phyloP scores from a whole-genome alignment of 345 rosid species.

The Gossypium sturtianum region DNA sequence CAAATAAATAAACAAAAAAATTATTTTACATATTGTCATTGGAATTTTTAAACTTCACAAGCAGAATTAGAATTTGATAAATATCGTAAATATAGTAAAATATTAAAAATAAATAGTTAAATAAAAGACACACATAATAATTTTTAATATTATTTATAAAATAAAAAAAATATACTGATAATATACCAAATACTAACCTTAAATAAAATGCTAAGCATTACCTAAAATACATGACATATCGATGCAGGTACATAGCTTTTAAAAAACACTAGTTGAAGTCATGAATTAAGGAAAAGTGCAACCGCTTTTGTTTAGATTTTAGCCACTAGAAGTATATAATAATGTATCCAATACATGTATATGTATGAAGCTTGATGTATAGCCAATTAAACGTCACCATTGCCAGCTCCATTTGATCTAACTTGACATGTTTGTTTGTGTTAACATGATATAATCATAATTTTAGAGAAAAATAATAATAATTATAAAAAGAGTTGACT shows the following conservation, averaged over 20 bases:
- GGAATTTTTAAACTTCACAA: too few relatives aligned
- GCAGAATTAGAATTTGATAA: too few relatives aligned
- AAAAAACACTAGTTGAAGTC: too few relatives aligned
- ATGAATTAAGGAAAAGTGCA: too few relatives aligned
- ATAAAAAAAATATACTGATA: too few relatives aligned
- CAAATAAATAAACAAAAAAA: not conserved
- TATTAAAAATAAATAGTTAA: too few relatives aligned
- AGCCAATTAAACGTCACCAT: constrained; percentile 25
- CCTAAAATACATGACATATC: constrained; percentile 14
- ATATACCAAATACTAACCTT: too few relatives aligned
- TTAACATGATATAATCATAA: constrained; percentile 8
- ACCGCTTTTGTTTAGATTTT: not conserved
- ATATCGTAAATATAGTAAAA: too few relatives aligned
- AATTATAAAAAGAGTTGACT: constrained; percentile 9
- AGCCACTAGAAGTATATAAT: not conserved
- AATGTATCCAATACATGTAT: not conserved
- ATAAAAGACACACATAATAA: too few relatives aligned
- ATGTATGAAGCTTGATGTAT: constrained; percentile 25
- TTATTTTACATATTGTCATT: too few relatives aligned
- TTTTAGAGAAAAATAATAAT: not conserved
- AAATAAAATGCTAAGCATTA: not conserved
- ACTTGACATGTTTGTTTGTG: constrained; percentile 19
- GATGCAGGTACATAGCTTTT: not conserved
- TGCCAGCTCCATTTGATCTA: constrained; percentile 47
- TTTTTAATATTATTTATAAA: too few relatives aligned